phyloP scores from a whole-genome alignment of 2,329 filamentous ascomycete genomes.

The Lachnellula occidentalis region DNA sequence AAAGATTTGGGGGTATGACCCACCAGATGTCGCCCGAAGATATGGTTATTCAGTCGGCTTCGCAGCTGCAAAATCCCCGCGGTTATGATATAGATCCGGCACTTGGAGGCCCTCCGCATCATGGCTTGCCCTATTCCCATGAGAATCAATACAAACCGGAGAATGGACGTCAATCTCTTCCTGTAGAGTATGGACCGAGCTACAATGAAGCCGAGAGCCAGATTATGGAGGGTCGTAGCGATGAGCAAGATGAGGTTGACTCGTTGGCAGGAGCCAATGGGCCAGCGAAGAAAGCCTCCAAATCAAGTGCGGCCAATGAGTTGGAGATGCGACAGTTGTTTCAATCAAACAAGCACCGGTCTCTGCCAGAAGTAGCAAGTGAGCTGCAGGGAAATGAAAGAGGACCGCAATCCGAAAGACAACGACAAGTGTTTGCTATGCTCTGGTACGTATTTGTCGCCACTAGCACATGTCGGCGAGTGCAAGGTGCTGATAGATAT shows the following conservation, averaged over 20 bases:
- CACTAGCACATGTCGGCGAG: neutral
- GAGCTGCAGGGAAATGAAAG: slow-evolving; percentile 75
- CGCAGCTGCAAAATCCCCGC: slow-evolving; percentile 48
- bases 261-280: slow-evolving; percentile 41
- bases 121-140: slow-evolving; percentile 39
- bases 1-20: slow-evolving; percentile 25
- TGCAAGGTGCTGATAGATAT: neutral
- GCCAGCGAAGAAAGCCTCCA: slow-evolving; percentile 51
- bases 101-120: slow-evolving; percentile 43
- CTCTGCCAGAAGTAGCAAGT: slow-evolving; percentile 64
- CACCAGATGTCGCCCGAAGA: slow-evolving; percentile 49
- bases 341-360: slow-evolving; percentile 60
- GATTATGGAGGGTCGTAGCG: slow-evolving; percentile 49
- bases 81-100: slow-evolving; percentile 45
- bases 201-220: slow-evolving; percentile 55
- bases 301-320: slow-evolving; percentile 74
- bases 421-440: slow-evolving; percentile 84
- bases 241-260: slow-evolving; percentile 53
- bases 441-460: slow-evolving; percentile 57
- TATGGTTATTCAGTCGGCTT: slow-evolving; percentile 52
- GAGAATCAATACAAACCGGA: slow-evolving; percentile 35
- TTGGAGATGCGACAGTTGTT: slow-evolving; percentile 74
- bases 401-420: slow-evolving; percentile 75
- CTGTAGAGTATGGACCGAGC: slow-evolving; percentile 48
- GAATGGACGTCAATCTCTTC: slow-evolving; percentile 44